These are phyloP conservation scores for Perilla frutescens DNA, from an alignment of 257 asterid species.

Conservation along the genomic window DNA sequence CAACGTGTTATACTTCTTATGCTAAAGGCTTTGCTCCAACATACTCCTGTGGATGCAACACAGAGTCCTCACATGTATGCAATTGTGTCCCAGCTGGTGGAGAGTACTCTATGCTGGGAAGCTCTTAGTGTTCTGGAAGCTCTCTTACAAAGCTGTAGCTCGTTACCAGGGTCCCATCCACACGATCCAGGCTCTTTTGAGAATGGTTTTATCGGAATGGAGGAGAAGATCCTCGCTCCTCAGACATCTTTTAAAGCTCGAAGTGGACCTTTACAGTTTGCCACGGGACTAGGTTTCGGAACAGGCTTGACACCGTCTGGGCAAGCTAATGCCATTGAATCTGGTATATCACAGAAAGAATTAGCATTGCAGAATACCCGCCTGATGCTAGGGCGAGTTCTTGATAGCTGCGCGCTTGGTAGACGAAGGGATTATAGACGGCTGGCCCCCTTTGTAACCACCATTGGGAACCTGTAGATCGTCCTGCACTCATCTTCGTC, in stretches of 20 bases:
- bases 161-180: slow-evolving; percentile 84
- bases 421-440: slow-evolving; percentile 90
- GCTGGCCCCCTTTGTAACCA: slow-evolving; percentile 89
- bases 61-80: slow-evolving; percentile 99
- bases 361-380: slow-evolving; percentile 86
- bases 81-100: slow-evolving; percentile 93
- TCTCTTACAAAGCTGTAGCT: slow-evolving; percentile 96
- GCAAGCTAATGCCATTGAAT: slow-evolving; percentile 53
- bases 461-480: slow-evolving; percentile 61
- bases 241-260: slow-evolving; percentile 94
- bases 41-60: slow-evolving; percentile 92
- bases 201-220: slow-evolving; percentile 68
- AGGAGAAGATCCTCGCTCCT: slow-evolving; percentile 81
- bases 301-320: slow-evolving; percentile 44
- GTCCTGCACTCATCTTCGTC: slow-evolving; percentile 19
- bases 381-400: slow-evolving; percentile 88
- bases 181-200: slow-evolving; percentile 65
- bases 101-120: slow-evolving; percentile 97
- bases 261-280: slow-evolving; percentile 92
- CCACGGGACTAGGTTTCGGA: slow-evolving; percentile 63
- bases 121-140: slow-evolving; percentile 99
- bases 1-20: slow-evolving; percentile 94
- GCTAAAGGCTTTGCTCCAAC: slow-evolving; percentile 96
- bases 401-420: slow-evolving; percentile 88
- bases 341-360: slow-evolving; percentile 71